Percentiles rank a stretch among this genome's conserved stretches.
Evolutionary conservation across 2,329 filamentous ascomycete genomes (phyloP).

Genomic region (Pestalotiopsis sp.): DNA sequence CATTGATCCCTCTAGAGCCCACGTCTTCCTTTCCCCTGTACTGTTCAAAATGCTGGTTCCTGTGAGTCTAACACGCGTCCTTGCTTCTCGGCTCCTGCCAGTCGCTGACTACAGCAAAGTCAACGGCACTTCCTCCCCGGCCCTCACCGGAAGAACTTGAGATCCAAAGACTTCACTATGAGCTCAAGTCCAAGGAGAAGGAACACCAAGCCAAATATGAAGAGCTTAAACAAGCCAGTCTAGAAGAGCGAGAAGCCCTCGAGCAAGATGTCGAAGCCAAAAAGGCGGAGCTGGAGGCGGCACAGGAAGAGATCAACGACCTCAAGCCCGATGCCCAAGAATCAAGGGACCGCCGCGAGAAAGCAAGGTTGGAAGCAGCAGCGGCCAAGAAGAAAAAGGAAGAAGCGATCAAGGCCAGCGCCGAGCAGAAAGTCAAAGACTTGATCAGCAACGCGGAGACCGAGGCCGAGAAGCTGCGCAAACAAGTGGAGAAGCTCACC

Average conservation of each 20-base stretch:
- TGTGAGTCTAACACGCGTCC: neutral
- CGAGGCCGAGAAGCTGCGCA: neutral
- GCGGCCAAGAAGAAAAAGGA: neutral
- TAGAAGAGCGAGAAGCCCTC: neutral
- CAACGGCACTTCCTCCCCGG: neutral
- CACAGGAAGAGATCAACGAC: neutral
- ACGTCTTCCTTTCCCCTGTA: neutral
- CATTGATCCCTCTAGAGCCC: neutral
- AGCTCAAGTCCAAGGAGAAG: neutral
- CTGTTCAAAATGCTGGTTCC: neutral
- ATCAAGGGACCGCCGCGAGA: neutral
- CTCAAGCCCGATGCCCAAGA: neutral
- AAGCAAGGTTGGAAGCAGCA: neutral
- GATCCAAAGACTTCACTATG: neutral
- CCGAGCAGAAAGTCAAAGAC: neutral
- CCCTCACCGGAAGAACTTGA: neutral
- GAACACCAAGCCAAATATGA: neutral
- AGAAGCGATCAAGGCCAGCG: neutral
- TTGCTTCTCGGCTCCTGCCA: neutral
- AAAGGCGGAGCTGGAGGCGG: neutral
- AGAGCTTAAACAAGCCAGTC: neutral
- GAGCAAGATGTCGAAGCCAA: neutral
- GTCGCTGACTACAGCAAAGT: neutral
- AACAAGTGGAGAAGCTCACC: neutral
- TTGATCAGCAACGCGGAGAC: neutral